These are phyloP conservation scores for Aureobasidium sp. DNA, from an alignment of 2,329 filamentous ascomycete genomes.

Conservation along the genomic window DNA sequence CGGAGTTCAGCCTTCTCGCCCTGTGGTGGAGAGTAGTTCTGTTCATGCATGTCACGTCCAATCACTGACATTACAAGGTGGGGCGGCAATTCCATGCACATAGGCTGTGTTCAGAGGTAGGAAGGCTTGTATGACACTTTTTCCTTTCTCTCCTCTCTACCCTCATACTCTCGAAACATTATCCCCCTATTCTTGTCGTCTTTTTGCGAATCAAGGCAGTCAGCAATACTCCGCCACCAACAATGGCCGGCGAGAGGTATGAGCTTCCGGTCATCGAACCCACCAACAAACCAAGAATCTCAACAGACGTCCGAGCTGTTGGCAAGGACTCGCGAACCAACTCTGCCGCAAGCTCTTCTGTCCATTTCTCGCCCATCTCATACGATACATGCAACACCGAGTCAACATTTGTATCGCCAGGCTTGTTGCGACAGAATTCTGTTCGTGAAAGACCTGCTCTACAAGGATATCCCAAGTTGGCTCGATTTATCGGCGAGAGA, in stretches of 20 bases:
- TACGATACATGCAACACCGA: slow-evolving; percentile 3
- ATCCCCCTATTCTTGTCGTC: neutral
- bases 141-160: neutral
- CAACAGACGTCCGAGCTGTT: neutral
- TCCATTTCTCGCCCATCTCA: slow-evolving; percentile 3
- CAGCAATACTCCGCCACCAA: neutral
- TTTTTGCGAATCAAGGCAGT: neutral
- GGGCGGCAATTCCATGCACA: neutral
- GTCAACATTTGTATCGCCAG: slow-evolving; percentile 14
- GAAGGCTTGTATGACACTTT: neutral
- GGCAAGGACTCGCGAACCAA: slow-evolving; percentile 1
- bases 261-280: slow-evolving; percentile 7
- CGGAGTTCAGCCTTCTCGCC: neutral
- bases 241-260: neutral
- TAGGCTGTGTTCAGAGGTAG: neutral
- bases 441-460: slow-evolving; percentile 15
- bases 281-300: neutral
- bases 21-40: neutral
- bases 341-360: neutral
- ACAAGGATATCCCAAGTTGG: slow-evolving; percentile 20
- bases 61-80: neutral
- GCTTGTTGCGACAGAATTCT: slow-evolving; percentile 15
- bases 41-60: neutral
- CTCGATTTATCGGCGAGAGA: slow-evolving; percentile 16
- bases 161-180: neutral